Evolutionary conservation across 1,284 basidiomycete species (phyloP).

Genomic region (Ceratobasidium sp.): DNA sequence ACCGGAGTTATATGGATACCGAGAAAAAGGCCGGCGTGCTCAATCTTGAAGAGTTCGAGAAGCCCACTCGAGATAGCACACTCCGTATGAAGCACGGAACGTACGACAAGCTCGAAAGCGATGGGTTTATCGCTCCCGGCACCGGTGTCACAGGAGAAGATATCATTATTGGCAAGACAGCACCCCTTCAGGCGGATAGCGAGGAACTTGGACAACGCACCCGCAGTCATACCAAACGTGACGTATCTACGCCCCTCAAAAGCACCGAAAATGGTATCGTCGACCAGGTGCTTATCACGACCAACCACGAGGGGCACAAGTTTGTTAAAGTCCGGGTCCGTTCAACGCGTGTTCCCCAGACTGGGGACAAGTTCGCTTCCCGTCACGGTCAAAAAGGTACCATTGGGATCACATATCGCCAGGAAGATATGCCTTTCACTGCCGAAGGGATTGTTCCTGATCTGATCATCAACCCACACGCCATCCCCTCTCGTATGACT

Average conservation of each 20-base stretch:
- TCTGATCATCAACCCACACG: conserved; percentile 98
- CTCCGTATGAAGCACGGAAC: conserved; percentile 97
- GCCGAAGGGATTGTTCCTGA: conserved; percentile 96
- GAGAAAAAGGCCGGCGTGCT: conserved; percentile 97
- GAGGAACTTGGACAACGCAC: conserved; percentile 97
- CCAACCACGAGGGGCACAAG: conserved; percentile 94
- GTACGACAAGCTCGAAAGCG: conserved; percentile 97
- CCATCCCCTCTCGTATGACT: conserved; percentile 99
- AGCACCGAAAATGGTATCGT: conserved; percentile 98
- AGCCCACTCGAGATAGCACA: conserved; percentile 91
- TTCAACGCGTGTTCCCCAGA: conserved; percentile 95
- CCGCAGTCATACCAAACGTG: conserved; percentile 86
- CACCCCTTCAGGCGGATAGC: conserved; percentile 93
- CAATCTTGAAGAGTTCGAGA: conserved; percentile 95
- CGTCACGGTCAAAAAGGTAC: conserved; percentile 99
- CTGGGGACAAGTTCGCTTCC: conserved; percentile 99
- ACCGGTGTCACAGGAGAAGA: conserved; percentile 96
- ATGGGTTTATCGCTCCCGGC: conserved; percentile 94
- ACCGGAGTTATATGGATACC: conserved; percentile 96
- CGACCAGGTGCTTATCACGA: conserved; percentile 96
- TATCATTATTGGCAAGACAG: conserved; percentile 99
- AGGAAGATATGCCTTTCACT: conserved; percentile 99
- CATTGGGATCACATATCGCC: conserved; percentile 97
- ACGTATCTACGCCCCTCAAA: conserved; percentile 97
- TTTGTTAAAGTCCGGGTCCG: conserved; percentile 98